Evolutionary conservation across 2,329 filamentous ascomycete genomes (phyloP), one percentile per base, ranked within the genome.

Genomic region (Penicillium sp.): DNA sequence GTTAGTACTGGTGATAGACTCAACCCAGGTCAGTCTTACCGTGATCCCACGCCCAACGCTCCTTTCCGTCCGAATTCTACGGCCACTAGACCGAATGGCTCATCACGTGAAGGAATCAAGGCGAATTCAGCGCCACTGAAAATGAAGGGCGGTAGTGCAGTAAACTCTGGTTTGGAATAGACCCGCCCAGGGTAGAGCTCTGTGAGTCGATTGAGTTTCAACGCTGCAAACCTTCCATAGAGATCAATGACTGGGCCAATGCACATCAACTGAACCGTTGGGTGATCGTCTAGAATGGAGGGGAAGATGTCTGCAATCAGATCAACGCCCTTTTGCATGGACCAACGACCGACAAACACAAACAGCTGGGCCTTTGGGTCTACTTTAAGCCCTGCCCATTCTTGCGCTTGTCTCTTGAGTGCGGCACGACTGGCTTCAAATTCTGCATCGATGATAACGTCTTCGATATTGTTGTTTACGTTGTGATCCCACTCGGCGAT

Each of bases 41-140:
- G 79, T 21, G 85, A 84, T 53, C 86, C 86, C 54, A 89, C 84
- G 69, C 86, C 86, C 35, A 89, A 77, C 11, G 86, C 86, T 65
- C 86, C 86, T 71, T 88, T 88, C 39, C 86, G 79, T 57, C 86
- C 86, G 62, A 88, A 89, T 63, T 89, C 86, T 46, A 89, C 86
- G 24, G 86, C 86, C 9, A 89, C 86, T 39, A 89, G 75, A 50
- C 86, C 86, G 63, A 89, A 89, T 1, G 86, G 86, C 72, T 89
- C 86, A 66, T 89, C 86, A 68, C 86, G 82, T 31, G 85, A 87
- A n/a, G 86, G 86, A 59, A 89, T 89, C 19, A 89, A 75, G 16
- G 86, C 86, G 59, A 89, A 89, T 55, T 89, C 86, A 11, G 86
- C 86, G 46, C 86, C 86, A 53, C 80, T 84, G 74, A 88, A 88